These are phyloP conservation scores for Raffaelea arxii DNA, from an alignment of 2,329 filamentous ascomycete genomes.

Conservation along the genomic window DNA sequence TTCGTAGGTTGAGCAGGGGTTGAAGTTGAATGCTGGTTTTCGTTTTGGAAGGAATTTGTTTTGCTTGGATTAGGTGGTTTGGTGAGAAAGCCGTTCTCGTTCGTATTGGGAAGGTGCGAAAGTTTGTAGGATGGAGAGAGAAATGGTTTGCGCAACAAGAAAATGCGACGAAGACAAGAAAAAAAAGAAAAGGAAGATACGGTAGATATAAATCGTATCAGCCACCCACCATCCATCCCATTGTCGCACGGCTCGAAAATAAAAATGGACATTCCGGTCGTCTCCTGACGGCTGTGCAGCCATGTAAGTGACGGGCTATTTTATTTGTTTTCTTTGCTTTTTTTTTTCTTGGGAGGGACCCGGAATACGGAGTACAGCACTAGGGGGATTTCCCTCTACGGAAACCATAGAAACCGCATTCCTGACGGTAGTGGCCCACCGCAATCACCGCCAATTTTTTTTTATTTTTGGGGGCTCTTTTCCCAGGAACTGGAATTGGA, in stretches of 20 bases:
- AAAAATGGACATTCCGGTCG: not conserved
- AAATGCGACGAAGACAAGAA: not conserved
- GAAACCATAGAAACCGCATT: conserved; percentile 12
- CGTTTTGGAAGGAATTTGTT: too few species aligned
- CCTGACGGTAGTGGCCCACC: not conserved
- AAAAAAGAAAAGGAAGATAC: not conserved
- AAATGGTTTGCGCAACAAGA: not conserved
- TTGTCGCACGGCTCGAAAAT: not conserved
- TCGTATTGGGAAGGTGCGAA: too few species aligned
- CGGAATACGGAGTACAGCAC: too few species aligned
- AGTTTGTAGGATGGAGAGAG: not conserved
- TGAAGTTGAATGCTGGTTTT: too few species aligned
- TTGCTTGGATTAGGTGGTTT: too few species aligned
- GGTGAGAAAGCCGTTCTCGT: too few species aligned
- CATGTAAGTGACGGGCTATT: not conserved
- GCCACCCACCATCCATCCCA: not conserved
- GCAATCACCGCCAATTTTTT: too few species aligned
- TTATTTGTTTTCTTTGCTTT: conserved; percentile 4
- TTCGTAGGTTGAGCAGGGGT: too few species aligned
- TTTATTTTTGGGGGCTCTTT: too few species aligned
- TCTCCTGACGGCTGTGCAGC: not conserved
- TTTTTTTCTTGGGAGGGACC: too few species aligned
- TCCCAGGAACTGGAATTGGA: too few species aligned
- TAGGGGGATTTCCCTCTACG: conserved; percentile 4
- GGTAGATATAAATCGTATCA: too few species aligned